Evolutionary conservation across 768 basidiomycete species (phyloP), one percentile per base, ranked within the genome.

Genomic region (Amanita jacksonii): DNA sequence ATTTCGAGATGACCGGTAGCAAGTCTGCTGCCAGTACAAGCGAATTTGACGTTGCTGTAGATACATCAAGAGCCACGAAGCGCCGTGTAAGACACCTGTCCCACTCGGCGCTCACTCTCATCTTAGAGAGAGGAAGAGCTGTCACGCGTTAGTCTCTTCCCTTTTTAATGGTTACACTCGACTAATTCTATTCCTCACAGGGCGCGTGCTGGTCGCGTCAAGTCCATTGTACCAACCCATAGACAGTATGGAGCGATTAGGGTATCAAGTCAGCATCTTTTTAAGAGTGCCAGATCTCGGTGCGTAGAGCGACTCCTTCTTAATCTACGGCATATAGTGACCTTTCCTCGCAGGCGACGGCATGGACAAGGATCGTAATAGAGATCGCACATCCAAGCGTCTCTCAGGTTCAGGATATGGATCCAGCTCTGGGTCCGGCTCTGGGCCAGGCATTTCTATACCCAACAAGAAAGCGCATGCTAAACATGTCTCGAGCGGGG

Each of bases 151-250:
- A 34, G 66, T 59, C 9, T 13, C 18, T 16, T 9, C 4, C 22
- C 22, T 42, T n/a, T 13, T 20, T 38, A 20, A 8, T 40, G 18
- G 22, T 40, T 22, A 10, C 25, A 27, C 15, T 4, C 32, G 20
- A 25, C 20, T 9, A 36, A 22, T 23, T 37, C 20, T 37, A 42
- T 25, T 22, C 18, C 19, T 13, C 15, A 32, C 25, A 70, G 68
- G 67, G 24, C 74, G 86, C 18, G 82, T 87, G 5, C 68, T 89
- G 5, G 88, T 84, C 24, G 78, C 87, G 0, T 87, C 84, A 9
- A 86, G 82, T 33, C 88, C 90, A 1, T 61, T 92, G 38, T 86
- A 89, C 59, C 90, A 92, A 57, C 76, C 83, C 8, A 79, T 91
- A 69, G 77, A 81, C 8, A 63, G 71, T 3, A 82, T 86, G 13